These are phyloP conservation scores for Neocallimastix lanati DNA, from an alignment of 192 early-diverging fungal genomes.

Conservation along the genomic window DNA sequence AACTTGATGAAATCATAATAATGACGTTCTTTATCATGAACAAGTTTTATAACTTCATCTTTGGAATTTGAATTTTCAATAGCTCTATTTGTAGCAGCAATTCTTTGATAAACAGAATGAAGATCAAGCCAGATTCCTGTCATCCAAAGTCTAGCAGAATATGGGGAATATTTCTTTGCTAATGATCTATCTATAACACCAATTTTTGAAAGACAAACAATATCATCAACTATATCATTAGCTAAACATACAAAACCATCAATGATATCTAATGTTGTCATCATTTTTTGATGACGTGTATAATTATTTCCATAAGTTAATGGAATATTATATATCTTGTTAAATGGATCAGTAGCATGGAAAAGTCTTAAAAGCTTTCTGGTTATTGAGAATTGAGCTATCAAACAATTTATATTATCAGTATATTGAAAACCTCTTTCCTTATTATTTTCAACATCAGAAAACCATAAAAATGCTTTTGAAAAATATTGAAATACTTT, in stretches of 20 bases:
- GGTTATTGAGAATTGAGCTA: conserved; percentile 53
- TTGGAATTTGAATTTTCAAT: not conserved
- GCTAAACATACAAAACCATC: conserved; percentile 28
- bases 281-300: not conserved
- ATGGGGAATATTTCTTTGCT: conserved; percentile 28
- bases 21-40: not conserved
- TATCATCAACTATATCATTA: conserved; percentile 57
- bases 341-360: conserved; percentile 46
- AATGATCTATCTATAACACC: conserved; percentile 31
- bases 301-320: not conserved
- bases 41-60: not conserved
- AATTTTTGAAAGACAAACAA: conserved; percentile 51
- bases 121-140: conserved; percentile 47
- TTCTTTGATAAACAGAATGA: conserved; percentile 3
- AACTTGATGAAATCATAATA: not conserved
- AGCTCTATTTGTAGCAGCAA: not conserved
- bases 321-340: conserved; percentile 21
- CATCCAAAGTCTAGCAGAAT: conserved; percentile 53
- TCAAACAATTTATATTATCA: conserved; percentile 7
- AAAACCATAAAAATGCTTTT: conserved; percentile 46
- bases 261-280: conserved; percentile 10
- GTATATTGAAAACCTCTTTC: conserved; percentile 4
- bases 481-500: conserved; percentile 58
- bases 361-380: conserved; percentile 56
- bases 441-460: conserved; percentile 3